Base-by-base conservation (phyloP, 257 asterid species). In the Solanum ossicruentum region DNA sequence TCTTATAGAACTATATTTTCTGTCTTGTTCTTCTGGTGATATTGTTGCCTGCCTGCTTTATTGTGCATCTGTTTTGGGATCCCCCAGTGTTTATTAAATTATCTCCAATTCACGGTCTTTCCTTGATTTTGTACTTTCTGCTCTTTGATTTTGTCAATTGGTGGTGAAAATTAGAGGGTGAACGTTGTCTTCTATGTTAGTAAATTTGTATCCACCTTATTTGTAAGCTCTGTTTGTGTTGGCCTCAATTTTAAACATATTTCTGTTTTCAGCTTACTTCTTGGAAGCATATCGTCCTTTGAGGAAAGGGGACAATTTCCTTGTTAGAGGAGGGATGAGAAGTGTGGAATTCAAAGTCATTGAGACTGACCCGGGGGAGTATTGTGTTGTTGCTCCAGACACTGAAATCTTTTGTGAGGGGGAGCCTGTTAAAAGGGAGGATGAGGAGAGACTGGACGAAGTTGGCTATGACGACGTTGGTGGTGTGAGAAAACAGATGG, bases 401-500 rank as follows among this genome's bases (percentile, higher is more conserved):
- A 92, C 96, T 32, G 96, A 92, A 87, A 89, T 92, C 73, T 92
- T 89, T 84, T 92, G 96, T 57, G 96, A 92, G 77, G 96, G 96
- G 56, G 96, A 92, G 71, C 96, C 94, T 61, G 90, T 91, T 20
- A 89, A 86, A 85, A 90, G 96, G 86, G 96, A 92, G 81, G 96
- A 92, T 39, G 96, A 91, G 84, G 93, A 91, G 81, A 89, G 94
- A 43, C 87, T 92, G 28, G 96, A 92, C 67, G 96, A 92, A 88
- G 88, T 92, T 86, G 96, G 96, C 45, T 92, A 92, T 86, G 96
- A 92, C 56, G 96, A 91, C 83, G 94, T 91, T n/a, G 96, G 96
- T 80, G 96, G 96, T 52, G 96, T 92, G 71, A 89, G 96, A 70
- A 92, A 92, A 83, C 96, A 92, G 86, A 92, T 92, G 94, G 96